phyloP scores from a whole-genome alignment of 441 rosid species.

The Hura crepitans region DNA sequence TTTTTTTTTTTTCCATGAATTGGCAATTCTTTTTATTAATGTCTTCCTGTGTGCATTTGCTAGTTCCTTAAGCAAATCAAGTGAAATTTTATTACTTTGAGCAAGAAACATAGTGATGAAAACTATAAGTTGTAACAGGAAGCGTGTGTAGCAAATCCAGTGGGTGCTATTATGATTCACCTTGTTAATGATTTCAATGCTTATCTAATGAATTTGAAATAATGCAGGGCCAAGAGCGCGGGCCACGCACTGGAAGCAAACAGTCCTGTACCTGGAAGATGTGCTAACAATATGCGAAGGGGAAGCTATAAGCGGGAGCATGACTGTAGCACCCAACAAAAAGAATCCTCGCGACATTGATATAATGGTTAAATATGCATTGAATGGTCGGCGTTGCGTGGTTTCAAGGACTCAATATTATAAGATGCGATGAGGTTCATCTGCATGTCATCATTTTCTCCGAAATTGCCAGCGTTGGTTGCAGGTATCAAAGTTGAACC shows the following conservation, averaged over 20 bases:
- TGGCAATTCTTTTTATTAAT: not conserved
- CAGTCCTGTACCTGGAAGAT: constrained; percentile 86
- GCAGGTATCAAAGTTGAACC: not conserved
- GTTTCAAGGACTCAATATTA: constrained; percentile 67
- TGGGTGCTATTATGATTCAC: not conserved
- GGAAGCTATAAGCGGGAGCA: constrained; percentile 73
- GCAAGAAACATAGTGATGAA: not conserved
- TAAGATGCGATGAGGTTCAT: constrained; percentile 62
- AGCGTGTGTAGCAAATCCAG: not conserved
- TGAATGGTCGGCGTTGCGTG: constrained; percentile 60
- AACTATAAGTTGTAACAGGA: too few relatives aligned
- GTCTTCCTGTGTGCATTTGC: not conserved
- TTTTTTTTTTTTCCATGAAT: too few relatives aligned
- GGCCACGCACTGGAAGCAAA: constrained; percentile 96
- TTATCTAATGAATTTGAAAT: constrained; percentile 14
- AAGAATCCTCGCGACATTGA: constrained; percentile 93
- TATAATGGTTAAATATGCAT: constrained; percentile 66
- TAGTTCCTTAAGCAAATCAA: too few relatives aligned
- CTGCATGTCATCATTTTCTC: not conserved
- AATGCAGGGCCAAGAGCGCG: constrained; percentile 61
- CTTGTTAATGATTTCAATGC: not conserved
- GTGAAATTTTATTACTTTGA: not conserved
- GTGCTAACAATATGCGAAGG: constrained; percentile 90
- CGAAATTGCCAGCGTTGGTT: not conserved
- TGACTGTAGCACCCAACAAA: constrained; percentile 83